Evolutionary conservation across 2,329 filamentous ascomycete species (phyloP), one percentile per base, ranked within the genome.

Genomic region (Xylariaceae sp.): DNA sequence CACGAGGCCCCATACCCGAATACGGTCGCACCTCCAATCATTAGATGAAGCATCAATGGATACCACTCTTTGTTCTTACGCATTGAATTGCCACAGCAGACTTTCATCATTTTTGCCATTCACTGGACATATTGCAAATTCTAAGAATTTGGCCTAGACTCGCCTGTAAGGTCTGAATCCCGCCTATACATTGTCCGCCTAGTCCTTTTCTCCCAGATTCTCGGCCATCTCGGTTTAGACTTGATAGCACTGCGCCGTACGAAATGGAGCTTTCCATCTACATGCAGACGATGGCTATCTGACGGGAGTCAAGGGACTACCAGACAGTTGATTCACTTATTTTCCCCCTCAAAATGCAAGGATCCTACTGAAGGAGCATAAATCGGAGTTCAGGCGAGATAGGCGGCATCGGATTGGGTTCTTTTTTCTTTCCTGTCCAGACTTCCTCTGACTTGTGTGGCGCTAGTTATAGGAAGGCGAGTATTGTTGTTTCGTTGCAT

Each of bases 41-140:
- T 59, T 59, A 56, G 61, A 65, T 59, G 53, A 62, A 55, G 48
- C 63, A 64, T 62, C 56, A 64, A 61, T 68, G 64, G 66, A 72
- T 71, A 71, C 67, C 62, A 69, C 61, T 63, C 63, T 62, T 60
- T 59, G 17, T 60, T 57, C 61, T 58, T 58, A 52, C 57, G 50
- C 53, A 51, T 57, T 63, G 42, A 51, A 53, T 54, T 55, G 48
- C 58, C 57, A 57, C 58, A 55, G 66, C 67, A 42, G 59, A 68
- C 63, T 53, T 65, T 70, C 63, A 50, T 66, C 62, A 65, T 66
- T 63, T 58, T 64, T 66, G 66, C 64, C 58, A 67, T 72, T 70
- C 69, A 68, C 55, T 71, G 68, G 67, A 71, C 67, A 71, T 71
- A 70, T 69, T 70, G 62, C 60, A 59, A 30, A 59, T 57, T 59